These are phyloP conservation scores for Rhynchospora breviuscula DNA, from an alignment of 176 grass and related monocot genomes.

Conservation along the genomic window DNA sequence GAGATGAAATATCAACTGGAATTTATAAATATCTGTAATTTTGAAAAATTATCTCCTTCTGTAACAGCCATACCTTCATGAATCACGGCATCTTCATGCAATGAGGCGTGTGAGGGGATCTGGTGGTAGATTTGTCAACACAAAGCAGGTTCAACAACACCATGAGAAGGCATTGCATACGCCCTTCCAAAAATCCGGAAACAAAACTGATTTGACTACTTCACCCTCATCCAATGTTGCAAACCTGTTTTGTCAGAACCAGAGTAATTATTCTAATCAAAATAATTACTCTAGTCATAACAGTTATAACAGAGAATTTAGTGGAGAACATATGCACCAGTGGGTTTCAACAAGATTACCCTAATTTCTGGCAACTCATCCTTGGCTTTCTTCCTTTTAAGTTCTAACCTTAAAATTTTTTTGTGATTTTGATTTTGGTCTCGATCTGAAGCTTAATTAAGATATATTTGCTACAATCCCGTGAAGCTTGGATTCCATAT, in stretches of 20 bases:
- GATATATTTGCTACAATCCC: neutral
- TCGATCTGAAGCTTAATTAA: neutral
- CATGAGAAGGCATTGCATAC: neutral
- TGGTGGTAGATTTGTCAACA: slow-evolving; percentile 28
- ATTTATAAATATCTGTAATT: neutral
- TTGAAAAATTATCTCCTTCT: neutral
- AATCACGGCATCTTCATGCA: slow-evolving; percentile 32
- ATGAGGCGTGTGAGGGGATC: slow-evolving; percentile 31
- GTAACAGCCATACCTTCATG: slow-evolving; percentile 32
- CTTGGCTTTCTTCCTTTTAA: slow-evolving; percentile 67
- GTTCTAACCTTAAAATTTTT: neutral
- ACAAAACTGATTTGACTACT: neutral
- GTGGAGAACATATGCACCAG: neutral
- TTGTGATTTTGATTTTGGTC: neutral
- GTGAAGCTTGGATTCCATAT: neutral
- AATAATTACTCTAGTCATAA: slow-evolving; percentile 17
- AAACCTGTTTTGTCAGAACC: slow-evolving; percentile 2
- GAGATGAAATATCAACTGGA: neutral
- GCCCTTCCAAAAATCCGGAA: neutral
- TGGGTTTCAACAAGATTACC: neutral
- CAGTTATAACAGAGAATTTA: slow-evolving; percentile 21
- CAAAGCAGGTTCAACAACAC: slow-evolving; percentile 14
- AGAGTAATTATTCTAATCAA: slow-evolving; percentile 30
- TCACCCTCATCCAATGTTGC: neutral
- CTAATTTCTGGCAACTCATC: slow-evolving; percentile 77